Base-by-base conservation (phyloP, 306 rosid species). In the Heteromeles arbutifolia region DNA sequence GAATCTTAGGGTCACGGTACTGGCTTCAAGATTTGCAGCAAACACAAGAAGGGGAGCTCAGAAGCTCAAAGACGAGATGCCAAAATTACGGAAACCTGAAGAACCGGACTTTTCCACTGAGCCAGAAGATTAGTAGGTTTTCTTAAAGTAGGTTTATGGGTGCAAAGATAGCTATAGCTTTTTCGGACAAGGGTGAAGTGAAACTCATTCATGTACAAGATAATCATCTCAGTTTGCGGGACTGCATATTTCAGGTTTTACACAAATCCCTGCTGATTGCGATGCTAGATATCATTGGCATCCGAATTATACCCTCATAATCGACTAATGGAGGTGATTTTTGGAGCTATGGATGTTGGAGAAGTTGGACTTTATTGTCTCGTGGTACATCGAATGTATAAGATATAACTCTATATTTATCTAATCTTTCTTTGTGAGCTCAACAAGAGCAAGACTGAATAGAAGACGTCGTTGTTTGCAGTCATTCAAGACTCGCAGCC, bases 1-100 rank as follows among this genome's bases (percentile, higher is more conserved):
- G 89, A 83, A 92, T 84, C 92, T 95, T 5, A 92, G 93, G 45
- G 91, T 86, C 52, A 89, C 97, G 28, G 74, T 92, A 70, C 87
- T 95, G 71, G 99, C 97, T 74, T 92, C 97, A 17, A 89, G 97
- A 79, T 95, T 95, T 83, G 96, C 97, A 65, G 99, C 97, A 43
- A 95, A 95, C 87, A 88, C 99, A 32, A 85, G 92, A 79, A 86
- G 92, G 72, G 95, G 97, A 21, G 97, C 85, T 62, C 92, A 85
- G 74, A 92, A 85, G 88, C 79, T 88, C 44, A 92, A 93, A 79
- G 97, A 93, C 70, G 97, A 91, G 78, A 75, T 94, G 84, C 97
- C 97, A 19, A 89, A 88, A 73, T 84, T 95, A 65, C 85, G 45
- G 44, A 95, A 95, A 81, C 99, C 99, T 0, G 97, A 91, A 32